Evolutionary conservation across 2,329 filamentous ascomycete species (phyloP), one percentile per base, ranked within the genome.

Genomic region (Botryotinia globosa): DNA sequence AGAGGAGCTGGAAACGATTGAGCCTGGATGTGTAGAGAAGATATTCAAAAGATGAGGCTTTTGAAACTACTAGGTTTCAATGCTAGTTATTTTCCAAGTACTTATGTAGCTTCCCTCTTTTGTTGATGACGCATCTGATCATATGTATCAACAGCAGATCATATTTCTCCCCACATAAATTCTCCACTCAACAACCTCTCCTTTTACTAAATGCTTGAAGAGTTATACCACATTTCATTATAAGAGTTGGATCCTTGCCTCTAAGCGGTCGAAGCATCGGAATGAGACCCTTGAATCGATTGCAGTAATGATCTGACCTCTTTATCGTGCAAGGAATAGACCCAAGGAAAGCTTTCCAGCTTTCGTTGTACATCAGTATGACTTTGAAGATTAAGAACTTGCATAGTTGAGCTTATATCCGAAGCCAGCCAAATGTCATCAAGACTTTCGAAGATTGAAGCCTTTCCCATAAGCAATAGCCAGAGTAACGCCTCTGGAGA

Each of bases 21-120:
- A 78, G 64, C 79, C 80, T 22, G 80, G 80, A 1, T 80, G 77
- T 62, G 74, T 81, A 48, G 62, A 71, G 63, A 72, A 68, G 39
- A 73, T 74, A 16, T 51, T 74, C 51, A n/a, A 67, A 44, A 14
- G 59, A 62, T 72, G 44, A 66, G 20, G 63, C 32, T 3, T 25
- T 4, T 12, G 29, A 34, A 51, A 14, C 63, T 16, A 51, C 7
- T 37, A 3, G 5, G 7, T 25, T n/a, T 22, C 37, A n/a, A 44
- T 32, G 7, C 12, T 9, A n/a, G 25, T 48, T 22, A 3, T 18
- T 51, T 22, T 20, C 16, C 5, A 32, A 18, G 20, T 37, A 12
- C 63, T 37, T 22, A 63, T 1, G 12, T 16, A 51, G 22, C 34
- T n/a, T 18, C 10, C 16, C 2, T 25, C 6, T 10, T n/a, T 62